These are phyloP conservation scores for Laguncularia racemosa DNA, from an alignment of 345 rosid species.

Conservation along the genomic window DNA sequence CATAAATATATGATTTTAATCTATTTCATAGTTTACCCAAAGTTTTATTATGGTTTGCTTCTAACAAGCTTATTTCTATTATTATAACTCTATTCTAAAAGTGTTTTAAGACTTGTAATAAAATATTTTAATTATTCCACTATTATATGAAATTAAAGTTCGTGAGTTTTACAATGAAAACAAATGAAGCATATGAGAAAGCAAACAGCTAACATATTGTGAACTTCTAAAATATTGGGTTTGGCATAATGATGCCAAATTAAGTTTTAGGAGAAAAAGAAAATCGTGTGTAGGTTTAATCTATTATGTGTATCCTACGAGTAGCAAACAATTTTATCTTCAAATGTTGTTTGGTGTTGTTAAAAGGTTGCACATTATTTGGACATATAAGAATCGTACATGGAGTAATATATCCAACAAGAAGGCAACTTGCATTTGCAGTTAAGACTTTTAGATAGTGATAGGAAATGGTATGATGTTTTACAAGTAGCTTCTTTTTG, in stretches of 20 bases:
- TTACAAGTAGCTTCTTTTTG: neutral
- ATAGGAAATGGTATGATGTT: constrained; percentile 6
- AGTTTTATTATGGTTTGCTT: too few species aligned
- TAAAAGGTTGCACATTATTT: neutral
- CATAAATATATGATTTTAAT: too few species aligned
- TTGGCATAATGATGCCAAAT: neutral
- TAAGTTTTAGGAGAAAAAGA: neutral
- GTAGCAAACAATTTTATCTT: constrained; percentile 6
- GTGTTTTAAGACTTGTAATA: too few species aligned
- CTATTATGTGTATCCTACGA: neutral
- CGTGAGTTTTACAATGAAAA: too few species aligned
- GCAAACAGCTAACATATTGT: neutral
- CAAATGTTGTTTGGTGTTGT: constrained; percentile 1
- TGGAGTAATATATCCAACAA: neutral
- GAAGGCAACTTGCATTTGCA: constrained; percentile 6
- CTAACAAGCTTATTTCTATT: too few species aligned
- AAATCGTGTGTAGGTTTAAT: constrained; percentile 2
- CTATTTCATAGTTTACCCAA: too few species aligned
- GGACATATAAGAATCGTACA: constrained; percentile 1
- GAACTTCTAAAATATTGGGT: constrained; percentile 2
- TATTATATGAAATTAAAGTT: too few species aligned
- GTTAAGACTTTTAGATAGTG: constrained; percentile 6
- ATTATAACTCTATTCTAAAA: too few species aligned
- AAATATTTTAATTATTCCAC: too few species aligned
- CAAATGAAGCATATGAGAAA: neutral